Evolutionary conservation across 257 asterid genomes (phyloP), one percentile per base, ranked within the genome.

Genomic region (Ilex asprella): DNA sequence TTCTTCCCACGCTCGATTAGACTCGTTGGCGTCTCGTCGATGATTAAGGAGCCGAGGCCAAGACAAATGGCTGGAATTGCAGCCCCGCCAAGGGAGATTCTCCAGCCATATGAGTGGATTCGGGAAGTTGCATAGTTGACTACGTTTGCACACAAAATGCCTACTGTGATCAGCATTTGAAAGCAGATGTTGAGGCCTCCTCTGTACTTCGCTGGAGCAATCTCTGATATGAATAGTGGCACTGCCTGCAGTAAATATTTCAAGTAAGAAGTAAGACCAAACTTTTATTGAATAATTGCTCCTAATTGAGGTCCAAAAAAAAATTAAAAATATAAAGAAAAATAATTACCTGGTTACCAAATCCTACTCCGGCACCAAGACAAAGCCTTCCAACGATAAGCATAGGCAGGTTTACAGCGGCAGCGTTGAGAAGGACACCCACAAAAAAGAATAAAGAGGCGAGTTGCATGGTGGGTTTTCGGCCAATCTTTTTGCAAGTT

Each of bases 1-100:
- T 0, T 44, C 39, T 56, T 65, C 27, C 82, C 81, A 5, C 88
- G 79, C 70, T 84, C 88, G 30, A 81, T 61, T 14, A 82, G 77
- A 74, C 84, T 81, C 6, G 84, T 75, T 0, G 92, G 92, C 0
- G 92, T 82, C 32, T 84, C 88, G 0, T 58, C 62, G 58, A 84
- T 79, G 59, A 77, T 35, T 2, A 82, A 60, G 11, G 92, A 82
- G 5, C 92, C 92, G 0, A 84, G 2, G 30, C 78, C 75, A 27
- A 84, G 82, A 56, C 81, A 31, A n/a, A 79, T 0, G 31, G 88
- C 88, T 0, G 92, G 88, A 12, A 75, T 1, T 12, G 72, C 84
- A 5, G 86, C 92, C 10, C 71, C 59, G 16, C 83, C 92, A 0
- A 81, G 82, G 7, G 86, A 82, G 53, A 63, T 7, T 21, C 86